Base-by-base conservation (phyloP, 352 stramenopile species). In the Pythium aquatile region DNA sequence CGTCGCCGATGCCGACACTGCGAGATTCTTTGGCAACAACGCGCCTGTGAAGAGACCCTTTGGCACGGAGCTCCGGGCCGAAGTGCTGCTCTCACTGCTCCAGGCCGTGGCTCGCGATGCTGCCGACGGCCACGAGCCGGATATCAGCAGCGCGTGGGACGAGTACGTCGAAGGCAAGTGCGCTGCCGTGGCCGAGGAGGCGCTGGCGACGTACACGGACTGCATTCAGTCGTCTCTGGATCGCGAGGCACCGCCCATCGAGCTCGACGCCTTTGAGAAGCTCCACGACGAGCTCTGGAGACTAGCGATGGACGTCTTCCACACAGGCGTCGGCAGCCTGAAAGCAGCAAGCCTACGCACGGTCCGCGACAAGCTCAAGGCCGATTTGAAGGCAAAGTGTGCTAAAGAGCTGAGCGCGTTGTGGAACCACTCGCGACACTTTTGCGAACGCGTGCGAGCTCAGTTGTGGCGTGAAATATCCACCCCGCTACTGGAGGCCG, bases 231-330 rank as follows among this genome's bases (percentile, higher is more conserved):
- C 76, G 14, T 83, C 75, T 6, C 77, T 84, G 16, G 51, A 53
- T 5, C 58, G 69, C 10, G 84, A 93, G 52, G 37, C 56, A 26
- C 79, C 79, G 16, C 84, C 86, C 30, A 81, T 91, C 51, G 81
- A 92, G 40, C 63, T 93, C 39, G 68, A 77, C 5, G 72, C 73
- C 39, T 88, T 92, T 51, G 73, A 79, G 20, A 78, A 79, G 62
- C 74, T 95, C 24, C 83, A 95, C 51, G 73, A 80, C 24, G 86
- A 95, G n/a, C 76, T 95, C 32, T 72, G 59, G 55, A 75, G 76
- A 10, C 76, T 95, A 2, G 84, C 83, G 3, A 73, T 93, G 72
- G 81, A 90, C 42, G 72, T 93, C 9, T 95, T 81, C 37, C 74
- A 84, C 65, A 69, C 65, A 9, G 74, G 78, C 4, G 58, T 55